phyloP scores from a whole-genome alignment of 2,329 filamentous ascomycete species.

The Leptoxyphium fumago region DNA sequence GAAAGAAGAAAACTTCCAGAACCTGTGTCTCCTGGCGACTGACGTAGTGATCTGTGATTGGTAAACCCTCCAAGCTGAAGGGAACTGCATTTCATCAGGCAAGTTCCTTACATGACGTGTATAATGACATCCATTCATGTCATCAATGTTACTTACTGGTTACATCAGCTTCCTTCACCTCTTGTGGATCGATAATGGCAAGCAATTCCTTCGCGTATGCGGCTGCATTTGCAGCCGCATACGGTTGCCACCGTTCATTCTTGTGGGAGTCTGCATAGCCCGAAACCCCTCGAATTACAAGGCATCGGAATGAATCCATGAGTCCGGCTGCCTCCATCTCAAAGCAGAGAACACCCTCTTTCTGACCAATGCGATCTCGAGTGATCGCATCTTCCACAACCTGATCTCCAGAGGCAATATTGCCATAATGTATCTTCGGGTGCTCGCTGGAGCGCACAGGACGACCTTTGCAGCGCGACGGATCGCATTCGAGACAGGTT shows the following conservation, averaged over 20 bases:
- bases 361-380: slow-evolving; percentile 4
- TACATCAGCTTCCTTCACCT: background rate
- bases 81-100: background rate
- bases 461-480: slow-evolving; percentile 1
- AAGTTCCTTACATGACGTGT: too few relatives aligned
- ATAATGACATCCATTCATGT: too few relatives aligned
- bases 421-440: slow-evolving; percentile 9
- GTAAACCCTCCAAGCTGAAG: slow-evolving; percentile 10
- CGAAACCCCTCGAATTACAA: slow-evolving; percentile 12
- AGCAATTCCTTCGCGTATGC: slow-evolving; percentile 10
- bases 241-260: slow-evolving; percentile 11
- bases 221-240: slow-evolving; percentile 10
- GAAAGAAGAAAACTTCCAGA: slow-evolving; percentile 9
- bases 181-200: background rate
- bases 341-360: slow-evolving; percentile 9
- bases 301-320: slow-evolving; percentile 8
- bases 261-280: slow-evolving; percentile 15
- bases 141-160: background rate
- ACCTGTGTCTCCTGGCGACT: slow-evolving; percentile 10
- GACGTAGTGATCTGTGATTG: slow-evolving; percentile 8
- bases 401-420: slow-evolving; percentile 13
- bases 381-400: slow-evolving; percentile 9
- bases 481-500: slow-evolving; percentile 3
- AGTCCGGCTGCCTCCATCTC: slow-evolving; percentile 15
- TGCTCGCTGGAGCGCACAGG: background rate